phyloP scores from a whole-genome alignment of 2,329 filamentous ascomycete genomes.

The Penicillium sp. region DNA sequence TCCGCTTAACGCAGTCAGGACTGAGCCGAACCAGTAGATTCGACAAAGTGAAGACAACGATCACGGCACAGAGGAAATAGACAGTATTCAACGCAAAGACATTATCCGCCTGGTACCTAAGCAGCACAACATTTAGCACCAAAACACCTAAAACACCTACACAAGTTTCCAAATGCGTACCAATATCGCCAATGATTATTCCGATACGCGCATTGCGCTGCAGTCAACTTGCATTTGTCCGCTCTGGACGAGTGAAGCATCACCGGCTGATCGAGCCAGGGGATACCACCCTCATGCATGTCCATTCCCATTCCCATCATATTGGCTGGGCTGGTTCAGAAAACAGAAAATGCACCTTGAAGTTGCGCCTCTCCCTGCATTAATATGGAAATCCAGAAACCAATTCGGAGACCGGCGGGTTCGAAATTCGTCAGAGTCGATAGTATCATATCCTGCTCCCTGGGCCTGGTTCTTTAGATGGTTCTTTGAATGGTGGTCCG shows the following conservation, averaged over 20 bases:
- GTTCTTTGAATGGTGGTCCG: conserved; percentile 2
- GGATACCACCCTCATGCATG: conserved; percentile 16
- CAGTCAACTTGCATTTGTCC: conserved; percentile 29
- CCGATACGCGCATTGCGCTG: conserved; percentile 31
- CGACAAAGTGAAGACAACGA: conserved; percentile 49
- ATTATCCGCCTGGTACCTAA: conserved; percentile 56
- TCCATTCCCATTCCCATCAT: conserved; percentile 22
- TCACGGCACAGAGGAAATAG: conserved; percentile 52
- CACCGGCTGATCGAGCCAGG: conserved; percentile 34
- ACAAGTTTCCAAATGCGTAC: conserved; percentile 13
- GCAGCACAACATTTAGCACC: too few relatives aligned
- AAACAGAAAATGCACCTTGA: neutral
- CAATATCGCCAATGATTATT: conserved; percentile 30
- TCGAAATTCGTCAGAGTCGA: conserved; percentile 4
- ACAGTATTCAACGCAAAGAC: conserved; percentile 53
- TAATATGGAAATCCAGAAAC: neutral
- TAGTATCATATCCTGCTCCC: neutral
- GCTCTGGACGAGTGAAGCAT: conserved; percentile 31
- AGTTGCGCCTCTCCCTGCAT: neutral
- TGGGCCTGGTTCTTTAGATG: neutral
- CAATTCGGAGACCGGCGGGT: neutral
- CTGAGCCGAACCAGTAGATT: conserved; percentile 34
- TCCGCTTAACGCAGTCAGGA: conserved; percentile 27
- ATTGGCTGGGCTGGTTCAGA: neutral
- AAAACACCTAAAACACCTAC: neutral